Evolutionary conservation across 805 yeast species (phyloP), one percentile per base, ranked within the genome.

Genomic region (Yamadazyma laniorum): DNA sequence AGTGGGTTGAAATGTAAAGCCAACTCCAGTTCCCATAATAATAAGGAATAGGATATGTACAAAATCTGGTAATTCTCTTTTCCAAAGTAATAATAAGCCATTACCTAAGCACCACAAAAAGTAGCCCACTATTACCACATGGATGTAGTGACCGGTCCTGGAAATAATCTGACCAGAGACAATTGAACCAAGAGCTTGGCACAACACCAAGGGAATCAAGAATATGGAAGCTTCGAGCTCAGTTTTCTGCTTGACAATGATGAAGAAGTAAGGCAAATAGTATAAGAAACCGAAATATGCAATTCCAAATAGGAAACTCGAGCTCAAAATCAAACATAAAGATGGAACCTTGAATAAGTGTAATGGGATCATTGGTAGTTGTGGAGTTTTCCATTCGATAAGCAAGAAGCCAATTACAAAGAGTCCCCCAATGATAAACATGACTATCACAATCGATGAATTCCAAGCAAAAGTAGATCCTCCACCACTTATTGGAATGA

Each of bases 401-500:
- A 76, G 16, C 6, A 79, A 30, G 39, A 82, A 80, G 0, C 49
- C 45, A 1, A 69, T 39, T 16, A 74, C 61, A 13, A 53, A 46
- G 4, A 53, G 18, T 3, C 60, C 63, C 1, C 72, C 72, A 8
- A 64, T 50, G 4, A 55, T 44, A 35, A 67, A 62, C 55, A 66
- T 55, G 9, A 49, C 44, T 19, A 67, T 67, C 3, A 66, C 64
- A 13, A 63, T 32, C 0, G 67, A 37, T 35, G 69, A 73, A 47
- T 68, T 49, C 89, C 89, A 83, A 0, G 63, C 54, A 50, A 69
- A 79, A 8, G 73, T 61, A 6, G 74, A 62, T 2, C 87, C 87
- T 23, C 87, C 88, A 15, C 82, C 80, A 45, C 73, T 69, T 15
- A 79, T 53, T 2, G 82, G 81, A 13, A 80, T 65, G 35, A 79